Percentiles rank a stretch among this genome's conserved stretches.
phyloP scores from a whole-genome alignment of 108 stramenopile genomes.

The Fragilariopsis cylindrus region DNA sequence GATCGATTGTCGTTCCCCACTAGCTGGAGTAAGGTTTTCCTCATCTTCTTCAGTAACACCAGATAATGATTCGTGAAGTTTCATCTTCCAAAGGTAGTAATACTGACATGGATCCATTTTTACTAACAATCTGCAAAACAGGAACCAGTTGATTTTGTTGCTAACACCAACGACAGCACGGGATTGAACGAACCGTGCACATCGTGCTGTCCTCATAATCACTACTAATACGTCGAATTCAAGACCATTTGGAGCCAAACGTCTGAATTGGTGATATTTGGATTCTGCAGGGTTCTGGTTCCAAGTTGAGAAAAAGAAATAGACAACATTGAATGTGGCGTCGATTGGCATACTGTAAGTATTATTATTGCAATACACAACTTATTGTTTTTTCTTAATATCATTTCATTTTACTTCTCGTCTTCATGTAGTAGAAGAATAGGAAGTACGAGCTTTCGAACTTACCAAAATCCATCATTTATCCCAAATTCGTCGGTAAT shows the following conservation, averaged over 20 bases:
- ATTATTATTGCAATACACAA: neutral
- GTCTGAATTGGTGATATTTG: neutral
- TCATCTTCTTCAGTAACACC: neutral
- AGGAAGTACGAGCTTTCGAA: neutral
- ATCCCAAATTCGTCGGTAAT: constrained; percentile 25
- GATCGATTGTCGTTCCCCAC: neutral
- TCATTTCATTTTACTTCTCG: too few relatives aligned
- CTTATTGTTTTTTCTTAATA: too few relatives aligned
- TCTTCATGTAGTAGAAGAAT: too few relatives aligned
- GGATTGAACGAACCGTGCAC: constrained; percentile 71
- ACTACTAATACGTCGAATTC: constrained; percentile 46
- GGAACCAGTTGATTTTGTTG: constrained; percentile 40
- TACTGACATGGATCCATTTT: neutral
- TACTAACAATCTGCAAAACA: neutral
- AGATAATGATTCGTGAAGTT: neutral
- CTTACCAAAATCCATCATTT: constrained; percentile 40
- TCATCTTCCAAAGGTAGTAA: neutral
- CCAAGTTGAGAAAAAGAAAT: neutral
- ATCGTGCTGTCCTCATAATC: constrained; percentile 53
- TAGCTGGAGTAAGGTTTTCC: neutral
- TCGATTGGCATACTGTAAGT: neutral
- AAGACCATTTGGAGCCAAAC: constrained; percentile 9
- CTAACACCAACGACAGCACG: constrained; percentile 43
- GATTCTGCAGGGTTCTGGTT: neutral
- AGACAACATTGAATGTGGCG: neutral